Evolutionary conservation across 2,329 filamentous ascomycete species (phyloP), one percentile per base, ranked within the genome.

Genomic region (Colletotrichum sp.): DNA sequence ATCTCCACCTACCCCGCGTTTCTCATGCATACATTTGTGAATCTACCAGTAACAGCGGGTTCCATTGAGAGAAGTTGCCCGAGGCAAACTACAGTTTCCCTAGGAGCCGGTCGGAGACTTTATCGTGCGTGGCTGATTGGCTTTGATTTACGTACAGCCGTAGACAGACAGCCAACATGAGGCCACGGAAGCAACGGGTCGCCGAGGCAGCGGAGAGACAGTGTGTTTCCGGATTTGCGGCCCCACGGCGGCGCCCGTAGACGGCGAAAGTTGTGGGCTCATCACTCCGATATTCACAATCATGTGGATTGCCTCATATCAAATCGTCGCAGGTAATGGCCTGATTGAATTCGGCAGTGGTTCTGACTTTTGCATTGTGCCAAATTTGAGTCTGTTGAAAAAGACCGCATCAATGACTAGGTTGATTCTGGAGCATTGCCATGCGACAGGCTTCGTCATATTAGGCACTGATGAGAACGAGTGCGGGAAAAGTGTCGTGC

Each of bases 51-150:
- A n/a, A 12, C 1, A 7, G n/a, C 6, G n/a, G 3, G 11, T 13
- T n/a, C 11, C 11, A 9, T 48, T 48, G 19, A 13, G n/a, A 22
- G n/a, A 48, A 8, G n/a, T 48, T 48, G 44, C 44, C 44, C 44
- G 44, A 13, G 44, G 44, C 44, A 22, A 48, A 48, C 44, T 13
- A 4, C 6, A 48, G 6, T 22, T 48, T 48, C 11, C 44, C 44
- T n/a, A 48, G n/a, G n/a, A 48, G 2, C n/a, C 44, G 44, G n/a
- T 48, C 44, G n/a, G n/a, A 5, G 44, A 48, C 44, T 48, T 48
- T 0, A 13, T 0, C n/a, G 11, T 13, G 19, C 11, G 44, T 48
- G 0, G 19, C n/a, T 48, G n/a, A 48, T 48, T 48, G n/a, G 44
- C n/a, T 12, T 48, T 22, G n/a, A 7, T 7, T n/a, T 11, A n/a